Percentiles rank a stretch among this genome's conserved stretches.
Evolutionary conservation across 495 filamentous ascomycete species (phyloP).

Genomic region (Neohortaea acidophila): DNA sequence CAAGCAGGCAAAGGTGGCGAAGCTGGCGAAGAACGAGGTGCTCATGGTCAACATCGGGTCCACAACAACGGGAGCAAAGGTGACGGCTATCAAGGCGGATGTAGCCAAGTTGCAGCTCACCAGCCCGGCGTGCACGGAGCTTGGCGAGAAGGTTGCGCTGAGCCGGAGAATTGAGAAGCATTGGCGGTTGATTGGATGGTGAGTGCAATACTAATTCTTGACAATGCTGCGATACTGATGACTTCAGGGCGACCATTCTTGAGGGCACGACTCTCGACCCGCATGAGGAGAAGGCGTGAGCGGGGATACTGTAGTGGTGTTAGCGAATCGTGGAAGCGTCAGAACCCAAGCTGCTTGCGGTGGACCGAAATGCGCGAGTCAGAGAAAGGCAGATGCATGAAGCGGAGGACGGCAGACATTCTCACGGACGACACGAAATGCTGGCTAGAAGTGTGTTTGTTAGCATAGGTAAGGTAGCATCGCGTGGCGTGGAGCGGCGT

Average conservation of each 20-base stretch:
- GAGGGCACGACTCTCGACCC: constrained; percentile 15
- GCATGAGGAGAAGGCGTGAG: constrained; percentile 5
- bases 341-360: too few species aligned
- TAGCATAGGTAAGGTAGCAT: too few species aligned
- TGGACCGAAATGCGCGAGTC: too few species aligned
- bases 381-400: too few species aligned
- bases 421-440: too few species aligned
- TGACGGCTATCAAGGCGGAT: constrained; percentile 91
- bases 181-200: constrained; percentile 95
- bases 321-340: too few species aligned
- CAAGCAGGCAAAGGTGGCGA: constrained; percentile 97
- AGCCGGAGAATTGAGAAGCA: constrained; percentile 96
- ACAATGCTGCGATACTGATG: neutral
- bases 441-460: too few species aligned
- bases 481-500: too few species aligned
- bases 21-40: constrained; percentile 93
- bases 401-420: too few species aligned
- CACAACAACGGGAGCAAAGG: constrained; percentile 83
- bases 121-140: constrained; percentile 78
- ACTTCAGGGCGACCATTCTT: constrained; percentile 13
- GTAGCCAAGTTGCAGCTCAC: constrained; percentile 81
- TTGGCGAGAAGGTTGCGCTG: constrained; percentile 95
- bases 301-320: too few species aligned
- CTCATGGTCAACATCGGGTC: constrained; percentile 99
- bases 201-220: neutral